A percentile compares a stretch with the other conserved stretches of the same genome.
phyloP scores from a whole-genome alignment of 148 eudicot genomes.

The Rheum nobile region DNA sequence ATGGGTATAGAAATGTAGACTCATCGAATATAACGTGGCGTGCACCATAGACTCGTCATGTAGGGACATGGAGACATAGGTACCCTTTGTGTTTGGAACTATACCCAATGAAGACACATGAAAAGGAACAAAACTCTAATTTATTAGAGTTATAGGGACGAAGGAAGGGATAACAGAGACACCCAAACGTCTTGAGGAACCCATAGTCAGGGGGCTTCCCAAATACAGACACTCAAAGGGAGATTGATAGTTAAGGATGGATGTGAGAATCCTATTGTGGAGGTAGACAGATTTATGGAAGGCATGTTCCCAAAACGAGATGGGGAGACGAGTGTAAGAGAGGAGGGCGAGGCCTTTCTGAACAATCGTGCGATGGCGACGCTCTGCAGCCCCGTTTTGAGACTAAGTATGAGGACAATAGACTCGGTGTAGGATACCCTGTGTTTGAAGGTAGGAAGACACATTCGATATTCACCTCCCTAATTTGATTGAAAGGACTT shows the following conservation, averaged over 20 bases:
- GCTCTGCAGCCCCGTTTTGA: not conserved
- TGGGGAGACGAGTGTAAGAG: not conserved
- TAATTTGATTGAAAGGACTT: not conserved
- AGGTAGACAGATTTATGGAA: not conserved
- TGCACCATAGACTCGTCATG: not conserved
- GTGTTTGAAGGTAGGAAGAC: not conserved
- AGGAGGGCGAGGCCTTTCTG: not conserved
- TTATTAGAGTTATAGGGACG: not conserved
- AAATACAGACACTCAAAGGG: not conserved
- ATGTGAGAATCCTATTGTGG: not conserved
- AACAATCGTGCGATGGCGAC: not conserved
- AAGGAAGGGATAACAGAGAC: not conserved
- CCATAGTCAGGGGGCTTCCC: not conserved
- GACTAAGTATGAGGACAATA: not conserved
- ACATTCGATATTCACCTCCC: not conserved
- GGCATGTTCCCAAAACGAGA: not conserved
- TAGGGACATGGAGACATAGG: not conserved
- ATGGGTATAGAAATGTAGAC: not conserved
- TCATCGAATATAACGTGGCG: not conserved
- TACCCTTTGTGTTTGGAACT: not conserved
- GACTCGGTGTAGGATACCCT: not conserved
- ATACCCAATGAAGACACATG: not conserved
- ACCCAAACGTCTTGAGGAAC: not conserved
- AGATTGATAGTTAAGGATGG: not conserved
- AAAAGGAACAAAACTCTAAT: not conserved